Base-by-base conservation (phyloP, 2,329 filamentous ascomycete species). In the Alternaria sp. region DNA sequence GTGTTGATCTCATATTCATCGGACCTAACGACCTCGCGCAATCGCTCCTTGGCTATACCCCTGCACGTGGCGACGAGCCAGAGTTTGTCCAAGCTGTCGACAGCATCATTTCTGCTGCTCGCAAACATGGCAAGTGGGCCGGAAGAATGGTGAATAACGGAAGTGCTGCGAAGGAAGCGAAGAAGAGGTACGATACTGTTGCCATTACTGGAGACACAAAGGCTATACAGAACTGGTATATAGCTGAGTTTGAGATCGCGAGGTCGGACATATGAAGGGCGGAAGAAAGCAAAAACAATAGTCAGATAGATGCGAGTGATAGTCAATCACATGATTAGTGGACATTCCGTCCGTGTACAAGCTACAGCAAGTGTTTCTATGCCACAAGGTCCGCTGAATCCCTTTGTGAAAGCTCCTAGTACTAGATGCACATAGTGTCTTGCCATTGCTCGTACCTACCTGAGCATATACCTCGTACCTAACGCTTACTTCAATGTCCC, bases 21-120 rank as follows among this genome's bases (percentile, higher is more conserved):
- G 88, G 88, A 0, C 87, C 88, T 2, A 89, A 88, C 69, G 87
- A 90, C 67, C 80, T 90, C 51, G 88, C 85, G 7, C 62, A 65
- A 36, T 58, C 68, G 3, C 56, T 89, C 0, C 85, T 91, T 37
- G 80, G 88, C 23, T 80, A 88, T 61, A 84, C 84, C 1, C 83
- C 83, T 46, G 84, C 90, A 66, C 75, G 73, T 24, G 80, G 80
- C 0, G 78, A 83, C 49, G 81, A 85, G 62, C 82, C 83, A 0
- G 83, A 87, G 58, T 81, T 91, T 58, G 78, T 85, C 31, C 79
- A 80, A 33, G 88, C 88, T 17, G 85, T 91, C 23, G 60, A 71
- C 17, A 69, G 63, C 56, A 71, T 70, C 24, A 78, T 87, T 9
- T 78, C 79, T 11, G 87, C 88, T 3, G 83, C 86, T 3, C 80